phyloP scores from a whole-genome alignment of 805 yeast genomes.

The Schwanniomyces occidentalis region DNA sequence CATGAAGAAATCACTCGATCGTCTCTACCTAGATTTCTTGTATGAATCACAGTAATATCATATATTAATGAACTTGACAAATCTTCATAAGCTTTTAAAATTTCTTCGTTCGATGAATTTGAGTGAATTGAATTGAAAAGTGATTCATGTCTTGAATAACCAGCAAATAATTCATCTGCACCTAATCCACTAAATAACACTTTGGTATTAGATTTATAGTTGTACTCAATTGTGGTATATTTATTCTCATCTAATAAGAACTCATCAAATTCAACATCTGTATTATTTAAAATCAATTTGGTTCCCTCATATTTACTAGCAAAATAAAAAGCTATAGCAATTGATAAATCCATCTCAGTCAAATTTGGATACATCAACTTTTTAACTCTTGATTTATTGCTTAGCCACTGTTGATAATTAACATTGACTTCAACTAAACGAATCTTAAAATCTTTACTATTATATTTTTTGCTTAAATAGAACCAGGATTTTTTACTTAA shows the following conservation, averaged over 20 bases:
- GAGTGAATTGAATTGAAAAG: constrained; percentile 32
- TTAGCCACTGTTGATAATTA: constrained; percentile 62
- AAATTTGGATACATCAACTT: constrained; percentile 76
- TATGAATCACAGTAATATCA: constrained; percentile 75
- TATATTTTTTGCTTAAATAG: constrained; percentile 47
- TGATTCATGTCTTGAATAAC: constrained; percentile 81
- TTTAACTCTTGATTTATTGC: constrained; percentile 51
- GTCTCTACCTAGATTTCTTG: constrained; percentile 84
- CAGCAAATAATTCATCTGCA: constrained; percentile 96
- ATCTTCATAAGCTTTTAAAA: constrained; percentile 28
- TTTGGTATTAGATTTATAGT: constrained; percentile 54
- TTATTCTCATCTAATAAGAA: constrained; percentile 12
- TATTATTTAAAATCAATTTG: constrained; percentile 11
- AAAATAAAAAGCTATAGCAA: constrained; percentile 93
- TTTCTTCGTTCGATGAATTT: constrained; percentile 20
- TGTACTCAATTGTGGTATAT: constrained; percentile 7
- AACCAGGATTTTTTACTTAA: constrained; percentile 67
- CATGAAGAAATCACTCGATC: constrained; percentile 83
- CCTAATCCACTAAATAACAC: constrained; percentile 92
- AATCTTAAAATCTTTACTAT: constrained; percentile 35
- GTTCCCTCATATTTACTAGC: constrained; percentile 61
- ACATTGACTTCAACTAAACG: constrained; percentile 72
- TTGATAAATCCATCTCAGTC: constrained; percentile 94
- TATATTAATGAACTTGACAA: constrained; percentile 60
- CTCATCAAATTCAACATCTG: constrained; percentile 16